Conservation (phyloP, 371 early-diverging fungal species). For the Cladochytrium tenue region DNA sequence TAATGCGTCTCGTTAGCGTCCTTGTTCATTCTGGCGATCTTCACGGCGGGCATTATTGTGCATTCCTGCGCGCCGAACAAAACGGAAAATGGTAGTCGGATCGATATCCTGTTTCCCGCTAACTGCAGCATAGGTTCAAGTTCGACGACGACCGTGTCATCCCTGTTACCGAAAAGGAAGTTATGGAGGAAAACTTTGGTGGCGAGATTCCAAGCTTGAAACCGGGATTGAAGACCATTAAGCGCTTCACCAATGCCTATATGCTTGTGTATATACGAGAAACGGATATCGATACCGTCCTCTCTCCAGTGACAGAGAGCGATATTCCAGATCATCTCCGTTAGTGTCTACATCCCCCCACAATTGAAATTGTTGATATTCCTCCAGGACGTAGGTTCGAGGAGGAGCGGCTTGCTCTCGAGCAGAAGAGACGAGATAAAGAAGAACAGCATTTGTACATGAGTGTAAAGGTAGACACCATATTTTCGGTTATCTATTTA, state of each 20-base stretch:
- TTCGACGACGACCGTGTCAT: slow-evolving; percentile 97
- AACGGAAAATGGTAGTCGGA: slow-evolving; percentile 69
- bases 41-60: slow-evolving; percentile 96
- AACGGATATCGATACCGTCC: slow-evolving; percentile 66
- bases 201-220: slow-evolving; percentile 58
- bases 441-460: slow-evolving; percentile 71
- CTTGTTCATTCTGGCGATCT: slow-evolving; percentile 96
- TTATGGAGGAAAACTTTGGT: slow-evolving; percentile 94
- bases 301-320: slow-evolving; percentile 60
- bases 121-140: slow-evolving; percentile 62
- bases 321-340: slow-evolving; percentile 85
- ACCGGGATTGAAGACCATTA: slow-evolving; percentile 32
- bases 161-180: slow-evolving; percentile 81
- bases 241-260: slow-evolving; percentile 91
- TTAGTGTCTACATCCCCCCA: slow-evolving; percentile 17
- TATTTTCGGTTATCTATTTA: not conserved
- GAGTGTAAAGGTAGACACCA: slow-evolving; percentile 51
- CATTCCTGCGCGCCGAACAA: slow-evolving; percentile 76
- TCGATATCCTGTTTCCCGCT: too few species aligned
- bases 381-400: slow-evolving; percentile 15
- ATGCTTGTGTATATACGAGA: slow-evolving; percentile 94
- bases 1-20: slow-evolving; percentile 62
- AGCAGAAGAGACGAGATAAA: slow-evolving; percentile 60
- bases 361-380: not conserved
- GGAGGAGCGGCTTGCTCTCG: slow-evolving; percentile 54